Percentiles rank a stretch among this genome's conserved stretches.
phyloP scores from a whole-genome alignment of 805 yeast species.

The Kuraishia cidri region DNA sequence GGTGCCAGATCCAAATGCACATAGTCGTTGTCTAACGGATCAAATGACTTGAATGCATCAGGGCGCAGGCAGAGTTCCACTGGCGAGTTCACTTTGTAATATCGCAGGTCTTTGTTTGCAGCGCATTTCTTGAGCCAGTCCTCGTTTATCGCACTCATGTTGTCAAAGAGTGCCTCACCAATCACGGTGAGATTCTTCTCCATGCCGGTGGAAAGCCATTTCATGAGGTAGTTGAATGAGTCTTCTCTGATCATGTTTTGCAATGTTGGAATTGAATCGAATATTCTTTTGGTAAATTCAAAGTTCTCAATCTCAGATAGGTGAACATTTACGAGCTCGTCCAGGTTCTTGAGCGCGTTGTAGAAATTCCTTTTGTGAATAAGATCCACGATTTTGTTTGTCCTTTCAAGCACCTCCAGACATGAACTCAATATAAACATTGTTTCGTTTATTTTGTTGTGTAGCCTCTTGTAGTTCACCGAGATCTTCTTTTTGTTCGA shows the following conservation, averaged over 20 bases:
- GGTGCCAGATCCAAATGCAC: conserved; percentile 55
- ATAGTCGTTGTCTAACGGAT: conserved; percentile 37
- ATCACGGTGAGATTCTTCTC: conserved; percentile 51
- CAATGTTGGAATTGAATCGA: conserved; percentile 69
- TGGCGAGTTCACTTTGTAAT: conserved; percentile 75
- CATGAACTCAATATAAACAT: conserved; percentile 61
- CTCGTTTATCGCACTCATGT: conserved; percentile 45
- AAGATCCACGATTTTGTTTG: conserved; percentile 78
- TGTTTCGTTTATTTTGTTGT: conserved; percentile 64
- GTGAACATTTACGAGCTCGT: conserved; percentile 55
- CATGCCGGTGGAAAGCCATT: conserved; percentile 53
- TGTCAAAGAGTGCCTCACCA: conserved; percentile 48
- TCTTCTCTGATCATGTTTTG: conserved; percentile 68
- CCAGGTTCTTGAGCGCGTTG: conserved; percentile 77
- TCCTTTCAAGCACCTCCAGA: conserved; percentile 73
- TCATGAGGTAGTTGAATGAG: conserved; percentile 54
- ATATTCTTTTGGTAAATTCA: conserved; percentile 67
- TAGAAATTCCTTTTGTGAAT: conserved; percentile 70
- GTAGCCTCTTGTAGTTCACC: conserved; percentile 53
- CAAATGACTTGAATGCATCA: conserved; percentile 25
- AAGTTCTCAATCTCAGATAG: conserved; percentile 56
- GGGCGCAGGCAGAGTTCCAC: conserved; percentile 74
- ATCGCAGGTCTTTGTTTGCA: conserved; percentile 31
- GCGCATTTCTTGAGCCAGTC: conserved; percentile 47
- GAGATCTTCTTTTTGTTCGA: conserved; percentile 51